These are phyloP conservation scores for Bruguiera hainesii DNA, from an alignment of 441 rosid species.

Conservation along the genomic window DNA sequence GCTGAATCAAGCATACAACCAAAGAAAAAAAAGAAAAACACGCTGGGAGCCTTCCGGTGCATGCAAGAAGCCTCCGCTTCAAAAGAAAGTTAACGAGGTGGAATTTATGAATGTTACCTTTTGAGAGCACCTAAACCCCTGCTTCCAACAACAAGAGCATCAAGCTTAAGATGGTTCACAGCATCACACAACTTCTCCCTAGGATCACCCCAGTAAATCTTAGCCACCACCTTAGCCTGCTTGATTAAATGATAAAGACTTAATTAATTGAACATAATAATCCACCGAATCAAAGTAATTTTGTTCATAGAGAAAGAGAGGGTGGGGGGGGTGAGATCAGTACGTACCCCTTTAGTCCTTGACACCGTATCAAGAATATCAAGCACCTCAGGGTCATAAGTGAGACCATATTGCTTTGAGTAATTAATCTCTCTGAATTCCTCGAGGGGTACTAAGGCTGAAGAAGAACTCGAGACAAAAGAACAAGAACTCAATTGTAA, in stretches of 20 bases:
- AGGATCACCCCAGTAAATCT: slow-evolving; percentile 57
- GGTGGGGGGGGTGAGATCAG: background rate
- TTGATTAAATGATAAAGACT: background rate
- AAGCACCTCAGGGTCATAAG: slow-evolving; percentile 34
- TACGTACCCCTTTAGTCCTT: slow-evolving; percentile 39
- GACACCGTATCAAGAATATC: slow-evolving; percentile 36
- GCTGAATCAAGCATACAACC: too few relatives aligned
- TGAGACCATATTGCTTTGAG: slow-evolving; percentile 48
- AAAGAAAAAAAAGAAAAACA: background rate
- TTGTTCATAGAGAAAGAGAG: background rate
- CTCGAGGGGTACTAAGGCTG: slow-evolving; percentile 50
- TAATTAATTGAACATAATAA: background rate
- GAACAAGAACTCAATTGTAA: background rate
- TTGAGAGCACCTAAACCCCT: slow-evolving; percentile 45
- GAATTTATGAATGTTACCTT: slow-evolving; percentile 23
- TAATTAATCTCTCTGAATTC: slow-evolving; percentile 43
- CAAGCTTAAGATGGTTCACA: slow-evolving; percentile 39
- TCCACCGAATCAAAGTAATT: background rate
- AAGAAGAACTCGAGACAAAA: background rate
- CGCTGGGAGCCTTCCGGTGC: too few relatives aligned
- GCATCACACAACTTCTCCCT: slow-evolving; percentile 47
- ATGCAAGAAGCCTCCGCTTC: too few relatives aligned
- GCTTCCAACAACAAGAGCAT: slow-evolving; percentile 45
- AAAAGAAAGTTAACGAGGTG: too few relatives aligned
- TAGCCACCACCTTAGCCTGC: slow-evolving; percentile 46